phyloP scores from a whole-genome alignment of 2,329 filamentous ascomycete species.

The Cadophora sp. region DNA sequence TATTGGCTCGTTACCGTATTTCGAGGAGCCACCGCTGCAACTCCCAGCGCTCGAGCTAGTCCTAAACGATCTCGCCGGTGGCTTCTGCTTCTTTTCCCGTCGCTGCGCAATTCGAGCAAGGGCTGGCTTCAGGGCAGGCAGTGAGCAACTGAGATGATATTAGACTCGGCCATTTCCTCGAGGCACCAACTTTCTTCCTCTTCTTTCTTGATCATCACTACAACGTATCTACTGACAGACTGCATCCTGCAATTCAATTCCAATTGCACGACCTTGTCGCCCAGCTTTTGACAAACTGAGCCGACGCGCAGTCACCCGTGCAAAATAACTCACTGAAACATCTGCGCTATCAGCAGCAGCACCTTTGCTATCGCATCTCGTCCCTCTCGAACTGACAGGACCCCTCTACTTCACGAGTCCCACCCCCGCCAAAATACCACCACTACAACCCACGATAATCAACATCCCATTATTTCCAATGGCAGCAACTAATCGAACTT shows the following conservation, averaged over 20 bases:
- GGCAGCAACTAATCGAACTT: slow-evolving; percentile 28
- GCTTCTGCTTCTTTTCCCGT: not conserved
- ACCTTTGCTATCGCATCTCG: slow-evolving; percentile 5
- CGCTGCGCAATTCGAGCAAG: not conserved
- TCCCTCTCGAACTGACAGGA: slow-evolving; percentile 9
- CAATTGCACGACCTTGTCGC: slow-evolving; percentile 16
- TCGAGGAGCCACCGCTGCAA: not conserved
- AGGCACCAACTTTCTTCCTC: slow-evolving; percentile 19
- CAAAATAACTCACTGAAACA: not conserved
- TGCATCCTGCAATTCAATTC: not conserved
- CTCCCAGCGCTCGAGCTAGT: not conserved
- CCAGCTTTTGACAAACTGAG: slow-evolving; percentile 20
- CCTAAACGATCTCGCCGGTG: slow-evolving; percentile 14
- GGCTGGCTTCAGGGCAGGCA: not conserved
- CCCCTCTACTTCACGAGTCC: not conserved
- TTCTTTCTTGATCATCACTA: not conserved
- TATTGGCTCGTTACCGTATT: not conserved
- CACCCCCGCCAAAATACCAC: not conserved
- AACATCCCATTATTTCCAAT: slow-evolving; percentile 24
- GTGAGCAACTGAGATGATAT: not conserved
- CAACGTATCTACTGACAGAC: not conserved
- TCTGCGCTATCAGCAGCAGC: not conserved
- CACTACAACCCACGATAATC: not conserved
- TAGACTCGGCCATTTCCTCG: slow-evolving; percentile 19
- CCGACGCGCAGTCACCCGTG: slow-evolving; percentile 14